Evolutionary conservation across 192 early-diverging fungal species (phyloP).

Genomic region (Chytriomyces confervae): DNA sequence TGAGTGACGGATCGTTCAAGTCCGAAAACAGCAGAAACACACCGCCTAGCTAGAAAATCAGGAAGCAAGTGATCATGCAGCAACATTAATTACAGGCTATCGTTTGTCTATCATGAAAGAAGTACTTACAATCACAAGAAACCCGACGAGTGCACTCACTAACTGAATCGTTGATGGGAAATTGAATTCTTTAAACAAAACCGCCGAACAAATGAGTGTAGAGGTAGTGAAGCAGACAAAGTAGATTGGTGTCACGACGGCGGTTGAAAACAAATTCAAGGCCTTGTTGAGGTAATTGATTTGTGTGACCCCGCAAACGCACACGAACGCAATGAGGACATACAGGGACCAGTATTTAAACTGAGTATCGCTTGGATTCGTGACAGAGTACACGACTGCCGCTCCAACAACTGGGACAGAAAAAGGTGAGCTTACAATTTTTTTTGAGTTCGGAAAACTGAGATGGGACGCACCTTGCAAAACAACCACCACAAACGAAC

Average conservation of each 20-base stretch:
- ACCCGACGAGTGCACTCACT: slow-evolving; percentile 44
- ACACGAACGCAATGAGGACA: slow-evolving; percentile 80
- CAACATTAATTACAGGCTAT: neutral
- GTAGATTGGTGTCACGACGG: slow-evolving; percentile 76
- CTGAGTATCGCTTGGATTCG: slow-evolving; percentile 92
- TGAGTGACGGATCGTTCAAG: neutral
- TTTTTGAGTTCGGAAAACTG: neutral
- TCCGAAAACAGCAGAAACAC: slow-evolving; percentile 57
- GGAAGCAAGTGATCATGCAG: neutral
- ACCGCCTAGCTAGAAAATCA: slow-evolving; percentile 48
- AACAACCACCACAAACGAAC: slow-evolving; percentile 69
- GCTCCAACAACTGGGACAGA: slow-evolving; percentile 82
- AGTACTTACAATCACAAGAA: slow-evolving; percentile 56
- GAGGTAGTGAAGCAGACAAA: slow-evolving; percentile 96
- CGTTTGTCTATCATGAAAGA: neutral
- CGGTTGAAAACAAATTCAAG: slow-evolving; percentile 89
- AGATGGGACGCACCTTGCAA: neutral
- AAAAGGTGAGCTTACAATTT: neutral
- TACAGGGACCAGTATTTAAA: slow-evolving; percentile 89
- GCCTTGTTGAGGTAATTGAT: slow-evolving; percentile 99
- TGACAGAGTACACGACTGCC: slow-evolving; percentile 89
- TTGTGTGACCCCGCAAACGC: slow-evolving; percentile 86
- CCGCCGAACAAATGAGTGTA: slow-evolving; percentile 87
- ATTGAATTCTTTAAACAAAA: slow-evolving; percentile 88
- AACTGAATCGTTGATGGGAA: slow-evolving; percentile 6